Evolutionary conservation across 805 yeast genomes (phyloP), one percentile per base, ranked within the genome.

Genomic region (Pichia nanzhaoensis): DNA sequence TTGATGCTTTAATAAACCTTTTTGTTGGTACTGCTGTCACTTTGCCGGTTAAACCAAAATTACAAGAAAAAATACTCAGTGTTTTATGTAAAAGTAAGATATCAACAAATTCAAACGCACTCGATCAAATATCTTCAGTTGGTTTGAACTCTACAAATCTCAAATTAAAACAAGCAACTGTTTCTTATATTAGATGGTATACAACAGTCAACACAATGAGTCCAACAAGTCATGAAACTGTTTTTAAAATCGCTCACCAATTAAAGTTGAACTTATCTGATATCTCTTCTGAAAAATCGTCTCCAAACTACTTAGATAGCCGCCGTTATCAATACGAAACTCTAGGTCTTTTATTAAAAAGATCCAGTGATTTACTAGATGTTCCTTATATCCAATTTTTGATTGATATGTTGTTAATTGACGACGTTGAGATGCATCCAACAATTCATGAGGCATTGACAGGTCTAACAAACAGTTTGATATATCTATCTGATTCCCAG

Each of bases 321-420:
- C 71, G 93, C 53, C 73, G 74, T 54, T 63, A 71, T 33, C 87
- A 84, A 53, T 90, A 87, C 56, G 95, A 86, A 58, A 81, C 95
- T 0, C 61, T 90, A 20, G 93, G 95, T 2, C 72, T 78, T 18
- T 68, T 90, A 7, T 57, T 84, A 41, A 53, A 73, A 45, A 69
- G 73, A 30, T 67, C 73, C 34, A 68, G 75, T 1, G 53, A 58
- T 1, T 58, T 80, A 28, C 53, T 64, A 13, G 80, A 79, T 53
- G 61, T 81, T 32, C 59, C 72, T 0, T 77, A 74, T 49, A 58
- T 87, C 34, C 75, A 74, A 41, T 89, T 88, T 55, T 63, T 90
- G 17, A 80, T 89, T 51, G 79, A 80, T 32, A 80, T 93, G 20
- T 63, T 90, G 34, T 74, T 71, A 42, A 75, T 76, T 2, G 97